These are phyloP conservation scores for Fusarium algeriense DNA, from an alignment of 2,329 filamentous ascomycete genomes.

Conservation along the genomic window DNA sequence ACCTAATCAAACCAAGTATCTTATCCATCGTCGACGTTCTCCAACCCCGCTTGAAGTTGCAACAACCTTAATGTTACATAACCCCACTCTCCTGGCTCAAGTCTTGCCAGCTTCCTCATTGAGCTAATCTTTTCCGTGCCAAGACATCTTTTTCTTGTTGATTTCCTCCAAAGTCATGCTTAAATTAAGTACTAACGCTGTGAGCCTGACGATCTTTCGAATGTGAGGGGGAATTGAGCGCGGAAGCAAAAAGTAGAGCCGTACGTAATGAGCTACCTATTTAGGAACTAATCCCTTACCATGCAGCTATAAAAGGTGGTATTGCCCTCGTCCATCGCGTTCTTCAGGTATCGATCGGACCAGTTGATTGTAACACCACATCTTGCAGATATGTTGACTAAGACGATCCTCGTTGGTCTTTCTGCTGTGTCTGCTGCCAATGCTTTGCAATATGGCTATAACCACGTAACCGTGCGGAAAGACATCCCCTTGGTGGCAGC, in stretches of 20 bases:
- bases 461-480: conserved; percentile 12
- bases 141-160: conserved; percentile 18
- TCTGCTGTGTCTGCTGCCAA: conserved; percentile 12
- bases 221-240: background rate
- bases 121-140: conserved; percentile 30
- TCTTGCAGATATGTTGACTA: conserved; percentile 3
- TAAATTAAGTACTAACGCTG: conserved; percentile 1
- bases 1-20: rapidly evolving
- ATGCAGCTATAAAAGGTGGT: conserved; percentile 13
- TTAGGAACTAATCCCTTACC: background rate
- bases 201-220: background rate
- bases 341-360: no score
- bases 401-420: background rate
- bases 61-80: conserved; percentile 18
- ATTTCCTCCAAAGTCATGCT: conserved; percentile 13
- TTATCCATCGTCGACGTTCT: background rate
- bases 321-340: background rate
- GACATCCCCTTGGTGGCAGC: conserved; percentile 24
- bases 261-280: conserved; percentile 8
- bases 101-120: conserved; percentile 33
- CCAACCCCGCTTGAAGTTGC: conserved; percentile 12
- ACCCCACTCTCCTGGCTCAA: conserved; percentile 10
- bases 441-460: conserved; percentile 34
- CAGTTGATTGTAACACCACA: no score
- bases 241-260: conserved; percentile 32